Base-by-base conservation (phyloP, 805 yeast species). In the Yarrowia hollandica region DNA sequence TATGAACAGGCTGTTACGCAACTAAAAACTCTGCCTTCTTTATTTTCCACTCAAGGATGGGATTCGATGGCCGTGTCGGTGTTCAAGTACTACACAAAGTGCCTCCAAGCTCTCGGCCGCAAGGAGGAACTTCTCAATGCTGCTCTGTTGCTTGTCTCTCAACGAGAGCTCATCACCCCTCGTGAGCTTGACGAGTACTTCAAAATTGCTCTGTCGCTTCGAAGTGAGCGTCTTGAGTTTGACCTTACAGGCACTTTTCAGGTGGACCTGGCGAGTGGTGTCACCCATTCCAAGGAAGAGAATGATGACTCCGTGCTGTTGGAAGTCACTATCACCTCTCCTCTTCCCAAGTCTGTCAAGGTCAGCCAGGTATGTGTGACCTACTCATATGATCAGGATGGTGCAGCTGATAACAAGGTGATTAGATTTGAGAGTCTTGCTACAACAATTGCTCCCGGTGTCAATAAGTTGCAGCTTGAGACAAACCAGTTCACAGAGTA, bases 41-140 rank as follows among this genome's bases (percentile, higher is more conserved):
- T 82, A 59, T 90, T 87, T 66, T 77, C 80, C 7, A 71, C 77
- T 16, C 81, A 84, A 46, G 89, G 90, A 1, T 91, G 97, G 97
- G 80, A 80, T 54, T 70, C 74, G 42, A 81, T 90, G 67, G 88
- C 95, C 0, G 77, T 82, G 5, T 72, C 79, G n/a, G 71, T 92
- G 15, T 75, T 89, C 34, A 82, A 82, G 64, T 74, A 84, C 1
- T 90, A 85, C 67, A 77, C 88, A 25, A 82, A 82, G 35, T 89
- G 96, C 65, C 75, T 90, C 33, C 64, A 42, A 64, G 64, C 61
- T 34, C 65, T 70, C 19, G 66, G 58, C 1, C 59, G 64, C 58
- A 14, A 66, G 59, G 52, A 64, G 2, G 65, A 67, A 10, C 66
- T 68, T 14, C 62, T 74, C 21, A 67, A 63, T 5, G 64, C 67